Evolutionary conservation across 805 yeast genomes (phyloP).

Genomic region (Kazachstania psychrophila): DNA sequence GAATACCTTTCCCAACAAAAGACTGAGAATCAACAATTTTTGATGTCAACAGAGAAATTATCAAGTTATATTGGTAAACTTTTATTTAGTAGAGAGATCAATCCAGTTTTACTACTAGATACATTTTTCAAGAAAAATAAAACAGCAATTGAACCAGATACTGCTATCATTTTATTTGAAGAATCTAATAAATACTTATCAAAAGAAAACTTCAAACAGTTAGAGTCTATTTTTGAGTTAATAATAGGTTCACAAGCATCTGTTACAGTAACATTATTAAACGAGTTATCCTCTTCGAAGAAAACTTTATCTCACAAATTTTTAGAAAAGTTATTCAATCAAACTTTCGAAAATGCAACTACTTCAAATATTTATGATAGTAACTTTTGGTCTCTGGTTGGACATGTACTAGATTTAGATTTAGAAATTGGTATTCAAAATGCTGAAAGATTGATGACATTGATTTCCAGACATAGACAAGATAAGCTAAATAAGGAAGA

Average conservation of each 20-base stretch:
- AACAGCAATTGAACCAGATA: constrained; percentile 5
- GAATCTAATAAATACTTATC: constrained; percentile 17
- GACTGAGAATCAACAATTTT: background rate
- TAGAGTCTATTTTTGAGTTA: constrained; percentile 42
- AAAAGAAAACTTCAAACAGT: constrained; percentile 16
- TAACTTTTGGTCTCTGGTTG: constrained; percentile 39
- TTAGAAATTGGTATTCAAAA: constrained; percentile 47
- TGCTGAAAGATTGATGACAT: constrained; percentile 14
- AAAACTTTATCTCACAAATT: constrained; percentile 47
- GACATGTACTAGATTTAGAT: constrained; percentile 43
- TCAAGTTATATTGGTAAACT: constrained; percentile 7
- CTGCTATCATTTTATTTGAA: constrained; percentile 13
- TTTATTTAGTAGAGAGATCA: constrained; percentile 12
- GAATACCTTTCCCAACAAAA: constrained; percentile 8
- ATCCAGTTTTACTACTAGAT: constrained; percentile 13
- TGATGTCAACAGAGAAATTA: constrained; percentile 1
- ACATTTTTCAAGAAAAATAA: constrained; percentile 13
- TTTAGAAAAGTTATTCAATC: constrained; percentile 26
- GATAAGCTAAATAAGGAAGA: constrained; percentile 3
- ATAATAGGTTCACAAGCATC: constrained; percentile 34
- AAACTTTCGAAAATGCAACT: constrained; percentile 7
- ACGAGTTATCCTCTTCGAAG: constrained; percentile 40
- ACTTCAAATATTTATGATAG: background rate
- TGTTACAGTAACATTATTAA: constrained; percentile 37
- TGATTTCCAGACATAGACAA: constrained; percentile 8